Conservation (phyloP, 441 rosid species). For the Flueggea neowawraea region DNA sequence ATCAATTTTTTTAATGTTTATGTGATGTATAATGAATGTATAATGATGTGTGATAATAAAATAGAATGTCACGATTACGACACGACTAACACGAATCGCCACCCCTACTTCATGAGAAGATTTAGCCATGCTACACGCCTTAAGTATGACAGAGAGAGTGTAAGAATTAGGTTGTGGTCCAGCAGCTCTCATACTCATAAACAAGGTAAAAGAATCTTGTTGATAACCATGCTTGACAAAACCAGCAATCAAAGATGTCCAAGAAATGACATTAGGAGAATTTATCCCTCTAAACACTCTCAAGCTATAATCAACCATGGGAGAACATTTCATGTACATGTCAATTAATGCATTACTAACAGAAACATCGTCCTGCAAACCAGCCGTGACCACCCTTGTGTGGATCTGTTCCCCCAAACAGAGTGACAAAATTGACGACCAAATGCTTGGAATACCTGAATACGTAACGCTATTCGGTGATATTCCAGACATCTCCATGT, state of each 20-base stretch:
- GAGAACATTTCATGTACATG: conserved; percentile 81
- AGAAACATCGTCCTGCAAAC: conserved; percentile 41
- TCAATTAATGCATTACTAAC: conserved; percentile 86
- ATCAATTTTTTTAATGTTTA: no score
- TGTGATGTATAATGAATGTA: no score
- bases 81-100: no score
- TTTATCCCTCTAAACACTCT: conserved; percentile 40
- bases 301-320: conserved; percentile 39
- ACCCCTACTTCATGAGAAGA: no score
- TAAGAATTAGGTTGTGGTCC: conserved; percentile 48
- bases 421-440: conserved; percentile 44
- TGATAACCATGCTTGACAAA: conserved; percentile 41
- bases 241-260: conserved; percentile 71
- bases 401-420: conserved; percentile 70
- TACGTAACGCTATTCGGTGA: conserved; percentile 65
- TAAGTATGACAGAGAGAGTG: conserved; percentile 49
- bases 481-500: conserved; percentile 53
- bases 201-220: conserved; percentile 33
- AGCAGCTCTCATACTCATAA: conserved; percentile 42
- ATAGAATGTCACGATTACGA: no score
- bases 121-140: conserved; percentile 32
- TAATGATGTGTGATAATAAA: no score
- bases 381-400: conserved; percentile 50
- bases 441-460: conserved; percentile 65
- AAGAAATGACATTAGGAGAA: conserved; percentile 55